Evolutionary conservation across 1,139 yeast genomes (phyloP).

Genomic region (Yamadazyma spencermartinsiae): DNA sequence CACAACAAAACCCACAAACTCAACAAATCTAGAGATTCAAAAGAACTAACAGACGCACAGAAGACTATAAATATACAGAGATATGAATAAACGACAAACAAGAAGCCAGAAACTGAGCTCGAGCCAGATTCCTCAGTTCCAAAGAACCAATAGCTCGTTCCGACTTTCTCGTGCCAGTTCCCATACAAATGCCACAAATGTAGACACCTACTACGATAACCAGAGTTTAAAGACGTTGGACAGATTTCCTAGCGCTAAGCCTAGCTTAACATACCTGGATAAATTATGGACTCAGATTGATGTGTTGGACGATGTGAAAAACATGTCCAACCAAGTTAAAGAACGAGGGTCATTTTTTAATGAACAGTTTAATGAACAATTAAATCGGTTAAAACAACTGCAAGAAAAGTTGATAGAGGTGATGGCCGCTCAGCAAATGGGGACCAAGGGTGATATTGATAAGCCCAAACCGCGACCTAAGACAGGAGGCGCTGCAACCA

Average conservation of each 20-base stretch:
- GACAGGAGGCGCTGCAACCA: constrained; percentile 3
- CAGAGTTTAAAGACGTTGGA: constrained; percentile 42
- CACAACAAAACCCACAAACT: not conserved
- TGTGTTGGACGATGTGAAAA: constrained; percentile 76
- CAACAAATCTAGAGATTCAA: not conserved
- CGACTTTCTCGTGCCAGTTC: constrained; percentile 31
- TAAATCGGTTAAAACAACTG: constrained; percentile 54
- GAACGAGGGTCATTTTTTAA: constrained; percentile 63
- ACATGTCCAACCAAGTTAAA: constrained; percentile 58
- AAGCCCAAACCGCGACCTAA: not conserved
- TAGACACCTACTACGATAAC: constrained; percentile 17
- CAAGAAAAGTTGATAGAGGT: constrained; percentile 62
- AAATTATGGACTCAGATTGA: constrained; percentile 87
- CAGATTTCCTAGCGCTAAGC: constrained; percentile 47
- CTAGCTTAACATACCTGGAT: constrained; percentile 64
- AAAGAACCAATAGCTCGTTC: constrained; percentile 18
- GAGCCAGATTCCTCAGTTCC: constrained; percentile 11
- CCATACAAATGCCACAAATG: constrained; percentile 10
- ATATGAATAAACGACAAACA: constrained; percentile 2
- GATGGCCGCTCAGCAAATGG: constrained; percentile 45
- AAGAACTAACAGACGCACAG: not conserved
- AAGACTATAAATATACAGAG: not conserved
- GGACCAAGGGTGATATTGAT: constrained; percentile 10
- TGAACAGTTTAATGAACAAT: constrained; percentile 54
- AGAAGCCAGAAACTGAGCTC: not conserved